Conservation (phyloP, 805 yeast species). For the Monosporozyma yasuniensis region DNA sequence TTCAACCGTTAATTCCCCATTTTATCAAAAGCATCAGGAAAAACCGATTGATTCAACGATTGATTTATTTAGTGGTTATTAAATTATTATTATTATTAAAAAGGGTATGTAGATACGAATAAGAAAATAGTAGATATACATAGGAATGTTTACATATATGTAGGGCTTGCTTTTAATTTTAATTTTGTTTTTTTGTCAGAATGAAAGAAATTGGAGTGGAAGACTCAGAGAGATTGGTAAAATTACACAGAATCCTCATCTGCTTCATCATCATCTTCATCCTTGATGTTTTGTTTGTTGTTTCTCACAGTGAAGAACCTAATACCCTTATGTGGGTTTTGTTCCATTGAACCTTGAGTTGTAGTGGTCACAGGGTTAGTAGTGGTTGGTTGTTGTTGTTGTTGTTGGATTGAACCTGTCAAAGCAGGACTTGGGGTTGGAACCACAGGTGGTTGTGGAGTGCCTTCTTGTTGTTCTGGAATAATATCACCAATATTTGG, state of each 20-base stretch:
- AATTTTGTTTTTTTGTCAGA: too few species aligned
- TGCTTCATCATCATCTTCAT: conserved; percentile 24
- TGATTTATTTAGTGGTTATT: too few species aligned
- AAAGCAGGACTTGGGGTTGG: background rate
- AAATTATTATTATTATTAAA: background rate
- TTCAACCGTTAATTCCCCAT: too few species aligned
- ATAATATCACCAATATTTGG: background rate
- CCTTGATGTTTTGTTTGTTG: conserved; percentile 20
- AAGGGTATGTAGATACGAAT: conserved; percentile 1
- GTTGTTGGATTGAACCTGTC: background rate
- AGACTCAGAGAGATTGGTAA: background rate
- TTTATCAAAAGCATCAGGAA: too few species aligned
- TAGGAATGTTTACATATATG: background rate
- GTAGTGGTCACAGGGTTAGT: background rate
- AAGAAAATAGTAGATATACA: background rate
- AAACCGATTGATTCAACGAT: too few species aligned
- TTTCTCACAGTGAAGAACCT: conserved; percentile 70
- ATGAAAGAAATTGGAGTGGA: background rate
- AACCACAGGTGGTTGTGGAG: background rate
- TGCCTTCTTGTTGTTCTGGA: background rate
- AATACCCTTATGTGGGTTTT: conserved; percentile 41
- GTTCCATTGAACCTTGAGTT: conserved; percentile 6
- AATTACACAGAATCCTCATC: conserved; percentile 10
- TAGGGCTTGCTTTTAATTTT: background rate
- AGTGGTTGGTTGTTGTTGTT: background rate